Percentiles rank a stretch among this genome's conserved stretches.
Evolutionary conservation across 2,329 filamentous ascomycete genomes (phyloP).

Genomic region (Colletotrichum karsti): DNA sequence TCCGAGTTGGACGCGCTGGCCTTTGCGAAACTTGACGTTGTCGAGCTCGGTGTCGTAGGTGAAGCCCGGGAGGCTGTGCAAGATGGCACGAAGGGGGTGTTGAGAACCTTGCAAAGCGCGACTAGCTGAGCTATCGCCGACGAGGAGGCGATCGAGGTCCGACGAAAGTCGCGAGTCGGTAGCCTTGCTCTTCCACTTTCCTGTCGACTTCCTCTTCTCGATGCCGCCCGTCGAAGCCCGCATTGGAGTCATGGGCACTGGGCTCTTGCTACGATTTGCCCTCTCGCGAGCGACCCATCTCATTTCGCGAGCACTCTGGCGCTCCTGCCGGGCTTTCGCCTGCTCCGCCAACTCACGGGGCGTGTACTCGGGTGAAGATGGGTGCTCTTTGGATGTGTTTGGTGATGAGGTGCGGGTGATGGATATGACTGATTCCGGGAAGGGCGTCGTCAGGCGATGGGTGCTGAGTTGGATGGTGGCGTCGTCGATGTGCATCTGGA

Average conservation of each 20-base stretch:
- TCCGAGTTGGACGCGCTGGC: background rate
- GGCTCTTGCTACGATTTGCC: background rate
- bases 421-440: background rate
- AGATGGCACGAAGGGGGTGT: conserved; percentile 1
- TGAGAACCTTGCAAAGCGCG: background rate
- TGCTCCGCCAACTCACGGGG: background rate
- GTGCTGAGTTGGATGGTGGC: background rate
- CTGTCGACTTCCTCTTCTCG: conserved; percentile 6
- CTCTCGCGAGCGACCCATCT: background rate
- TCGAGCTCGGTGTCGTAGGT: conserved; percentile 14
- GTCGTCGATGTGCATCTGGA: conserved; percentile 2
- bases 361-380: background rate
- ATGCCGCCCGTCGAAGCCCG: background rate
- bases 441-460: background rate
- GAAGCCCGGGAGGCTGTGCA: conserved; percentile 11
- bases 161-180: conserved; percentile 3
- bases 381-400: background rate
- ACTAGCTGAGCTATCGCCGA: background rate
- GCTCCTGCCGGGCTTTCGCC: background rate
- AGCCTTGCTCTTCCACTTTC: background rate
- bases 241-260: background rate
- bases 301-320: background rate
- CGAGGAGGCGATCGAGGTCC: conserved; percentile 5
- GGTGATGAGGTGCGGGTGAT: background rate
- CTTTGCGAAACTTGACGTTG: conserved; percentile 3